Evolutionary conservation across 768 basidiomycete species (phyloP), one percentile per base, ranked within the genome.

Genomic region (Hemileccinum impolitum): DNA sequence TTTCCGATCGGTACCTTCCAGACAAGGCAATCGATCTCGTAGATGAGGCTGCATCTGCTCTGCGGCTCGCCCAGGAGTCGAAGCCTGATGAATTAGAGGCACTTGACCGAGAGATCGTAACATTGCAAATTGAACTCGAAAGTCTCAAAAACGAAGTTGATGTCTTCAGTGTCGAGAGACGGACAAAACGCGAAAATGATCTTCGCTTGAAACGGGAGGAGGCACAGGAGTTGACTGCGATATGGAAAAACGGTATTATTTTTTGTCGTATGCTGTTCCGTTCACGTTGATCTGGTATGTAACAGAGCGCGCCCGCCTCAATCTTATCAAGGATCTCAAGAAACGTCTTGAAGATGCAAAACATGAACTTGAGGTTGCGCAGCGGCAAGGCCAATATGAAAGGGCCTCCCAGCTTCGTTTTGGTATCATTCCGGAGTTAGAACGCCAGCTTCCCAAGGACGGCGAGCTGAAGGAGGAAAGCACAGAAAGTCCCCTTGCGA

Each of bases 21-120:
- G 93, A 96, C 69, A 94, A 94, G 63, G 87, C 90, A 10, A 90
- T 92, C 37, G 91, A 95, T 64, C 77, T 96, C 3, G 82, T 97
- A 1, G 95, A 98, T 66, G 95, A 97, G 67, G 94, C 94, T 3
- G 88, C 90, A 1, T 89, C 90, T 2, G 77, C 90, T 0, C 74
- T 97, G 5, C 82, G 91, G 0, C 80, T 96, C 4, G 88, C 92
- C 0, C 93, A 94, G 60, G 90, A 93, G 61, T 85, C 82, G 28
- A 91, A 93, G 61, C 93, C 93, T 0, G 87, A 91, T 46, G 85
- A 85, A 47, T 75, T 95, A 1, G 91, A 96, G 61, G 74, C 76
- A 1, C 77, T 94, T 11, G 88, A 93, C 50, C 75, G 93, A 34
- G 86, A 90, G 50, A 85, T 94, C 17, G 75, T 93, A 61, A 94